These are phyloP conservation scores for Colletotrichum euphorbiae DNA, from an alignment of 2,329 filamentous ascomycete species.

Conservation along the genomic window DNA sequence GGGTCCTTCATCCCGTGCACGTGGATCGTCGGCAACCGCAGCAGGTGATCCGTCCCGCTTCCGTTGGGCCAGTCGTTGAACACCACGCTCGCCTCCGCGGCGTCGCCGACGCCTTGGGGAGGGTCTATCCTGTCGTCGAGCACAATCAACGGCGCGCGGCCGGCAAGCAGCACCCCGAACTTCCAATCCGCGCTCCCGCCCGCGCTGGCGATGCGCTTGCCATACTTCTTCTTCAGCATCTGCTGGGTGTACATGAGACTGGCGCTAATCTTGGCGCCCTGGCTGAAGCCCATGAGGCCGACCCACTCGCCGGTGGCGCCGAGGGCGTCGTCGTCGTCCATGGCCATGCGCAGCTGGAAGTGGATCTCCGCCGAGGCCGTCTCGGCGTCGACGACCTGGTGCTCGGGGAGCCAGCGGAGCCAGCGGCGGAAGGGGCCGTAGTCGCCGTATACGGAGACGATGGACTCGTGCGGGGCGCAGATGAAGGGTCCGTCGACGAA, in stretches of 20 bases:
- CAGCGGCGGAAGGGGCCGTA: slow-evolving; percentile 73
- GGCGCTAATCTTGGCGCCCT: slow-evolving; percentile 72
- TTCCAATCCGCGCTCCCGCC: slow-evolving; percentile 57
- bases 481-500: slow-evolving; percentile 78
- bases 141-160: slow-evolving; percentile 68
- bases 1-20: slow-evolving; percentile 73
- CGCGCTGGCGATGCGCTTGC: slow-evolving; percentile 42
- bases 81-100: slow-evolving; percentile 46
- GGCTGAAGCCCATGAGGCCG: slow-evolving; percentile 73
- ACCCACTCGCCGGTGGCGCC: slow-evolving; percentile 70
- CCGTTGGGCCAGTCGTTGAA: slow-evolving; percentile 59
- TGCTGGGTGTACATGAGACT: slow-evolving; percentile 73
- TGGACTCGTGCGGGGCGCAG: slow-evolving; percentile 70
- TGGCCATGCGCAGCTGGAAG: slow-evolving; percentile 55
- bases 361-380: slow-evolving; percentile 55
- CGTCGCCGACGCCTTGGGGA: slow-evolving; percentile 42
- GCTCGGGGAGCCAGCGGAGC: slow-evolving; percentile 72
- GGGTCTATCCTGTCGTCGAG: slow-evolving; percentile 53
- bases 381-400: slow-evolving; percentile 64
- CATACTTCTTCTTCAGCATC: slow-evolving; percentile 55
- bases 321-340: slow-evolving; percentile 61
- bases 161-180: slow-evolving; percentile 73
- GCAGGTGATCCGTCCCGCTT: slow-evolving; percentile 54
- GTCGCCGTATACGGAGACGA: slow-evolving; percentile 73
- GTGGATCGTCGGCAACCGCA: slow-evolving; percentile 72